Base-by-base conservation (phyloP, 1,284 basidiomycete genomes). In the Malassezia furfur region DNA sequence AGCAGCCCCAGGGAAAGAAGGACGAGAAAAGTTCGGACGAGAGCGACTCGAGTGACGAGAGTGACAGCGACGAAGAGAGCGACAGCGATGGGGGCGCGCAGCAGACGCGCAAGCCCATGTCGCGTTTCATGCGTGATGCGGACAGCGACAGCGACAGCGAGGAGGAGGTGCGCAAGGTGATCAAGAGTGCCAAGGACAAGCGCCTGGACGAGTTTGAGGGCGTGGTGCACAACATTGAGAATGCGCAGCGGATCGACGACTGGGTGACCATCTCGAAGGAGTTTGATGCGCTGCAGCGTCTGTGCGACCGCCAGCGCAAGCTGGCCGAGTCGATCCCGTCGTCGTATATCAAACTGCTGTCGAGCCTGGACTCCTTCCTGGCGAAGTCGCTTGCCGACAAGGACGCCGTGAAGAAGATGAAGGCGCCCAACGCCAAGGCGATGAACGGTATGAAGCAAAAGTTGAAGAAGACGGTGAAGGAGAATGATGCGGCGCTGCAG, bases 401-500 rank as follows among this genome's bases (percentile, higher is more conserved):
- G 52, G 62, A 91, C 76, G 93, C 93, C 82, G 64, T 61, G 77
- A 96, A 96, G 79, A 98, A 96, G 80, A 90, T 94, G 86, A 93
- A 93, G 67, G 88, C 90, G 1, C 86, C 83, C 62, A 93, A 93
- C 73, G 87, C 90, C 46, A 91, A 89, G 74, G 91, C 91, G 1
- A 81, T 96, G 68, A 96, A 91, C 64, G 86, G 86, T 25, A 89
- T 96, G 84, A 96, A 91, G 79, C 91, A 96, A 78, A 96, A 93
- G 76, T 80, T 96, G 60, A 91, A 88, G 78, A 96, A 93, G 79
- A 81, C 85, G 31, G 72, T 80, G 59, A 94, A 91, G 77, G 94
- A 96, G 75, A 83, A 89, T 72, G 94, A 96, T 77, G 78, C 78
- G 36, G 84, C 87, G 61, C 76, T 96, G 48, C 83, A 83, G 68